A percentile compares a stretch with the other conserved stretches of the same genome.
Conservation (phyloP, 2,329 filamentous ascomycete genomes). For the Fusarium ramigenum region DNA sequence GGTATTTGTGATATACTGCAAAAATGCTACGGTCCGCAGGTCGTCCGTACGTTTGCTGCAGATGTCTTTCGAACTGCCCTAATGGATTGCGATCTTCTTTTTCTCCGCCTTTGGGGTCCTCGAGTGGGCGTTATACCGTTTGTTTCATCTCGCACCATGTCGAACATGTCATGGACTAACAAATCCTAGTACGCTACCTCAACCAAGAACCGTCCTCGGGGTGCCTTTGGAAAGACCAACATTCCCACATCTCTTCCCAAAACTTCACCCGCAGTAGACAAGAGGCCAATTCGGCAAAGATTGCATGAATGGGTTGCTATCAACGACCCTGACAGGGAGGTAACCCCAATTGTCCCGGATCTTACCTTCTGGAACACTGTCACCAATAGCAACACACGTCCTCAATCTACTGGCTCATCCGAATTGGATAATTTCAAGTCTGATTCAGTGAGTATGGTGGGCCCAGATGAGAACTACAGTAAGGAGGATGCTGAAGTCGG, state of each 20-base stretch:
- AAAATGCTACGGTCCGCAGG: constrained; percentile 46
- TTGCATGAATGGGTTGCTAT: constrained; percentile 33
- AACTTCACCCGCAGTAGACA: not conserved
- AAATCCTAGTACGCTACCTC: constrained; percentile 18
- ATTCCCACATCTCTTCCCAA: constrained; percentile 30
- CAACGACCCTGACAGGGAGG: constrained; percentile 4
- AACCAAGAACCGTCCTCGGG: constrained; percentile 2
- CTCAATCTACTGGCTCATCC: constrained; percentile 48
- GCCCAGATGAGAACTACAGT: constrained; percentile 42
- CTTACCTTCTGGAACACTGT: constrained; percentile 40
- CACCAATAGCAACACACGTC: constrained; percentile 46
- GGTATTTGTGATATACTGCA: not conserved
- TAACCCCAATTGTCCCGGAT: constrained; percentile 34
- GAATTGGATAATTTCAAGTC: constrained; percentile 45
- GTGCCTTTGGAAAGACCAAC: constrained; percentile 10
- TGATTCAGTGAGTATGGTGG: constrained; percentile 35
- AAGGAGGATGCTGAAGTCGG: constrained; percentile 40
- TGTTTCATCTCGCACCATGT: constrained; percentile 1
- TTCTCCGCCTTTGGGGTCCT: not conserved
- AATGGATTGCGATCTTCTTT: constrained; percentile 12
- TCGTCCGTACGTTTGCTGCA: constrained; percentile 48
- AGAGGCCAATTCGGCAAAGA: constrained; percentile 33
- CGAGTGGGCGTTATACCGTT: constrained; percentile 22
- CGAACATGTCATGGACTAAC: constrained; percentile 5
- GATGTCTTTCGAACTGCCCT: constrained; percentile 42